phyloP scores from a whole-genome alignment of 2,329 filamentous ascomycete species.

The Colletotrichum trifolii region DNA sequence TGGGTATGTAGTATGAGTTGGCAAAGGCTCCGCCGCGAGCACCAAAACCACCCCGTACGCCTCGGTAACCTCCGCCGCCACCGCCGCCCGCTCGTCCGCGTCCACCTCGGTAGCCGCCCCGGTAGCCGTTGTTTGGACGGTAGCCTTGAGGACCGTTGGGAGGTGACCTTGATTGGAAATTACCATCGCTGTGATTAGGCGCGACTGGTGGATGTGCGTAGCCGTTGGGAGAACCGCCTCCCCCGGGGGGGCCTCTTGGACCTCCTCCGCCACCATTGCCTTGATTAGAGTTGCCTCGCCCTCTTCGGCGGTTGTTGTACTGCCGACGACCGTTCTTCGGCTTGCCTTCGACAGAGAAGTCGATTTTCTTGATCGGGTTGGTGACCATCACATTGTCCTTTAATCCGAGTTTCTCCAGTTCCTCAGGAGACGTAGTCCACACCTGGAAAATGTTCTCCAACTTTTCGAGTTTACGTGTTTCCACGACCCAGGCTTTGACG shows the following conservation, averaged over 20 bases:
- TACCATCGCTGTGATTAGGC: not conserved
- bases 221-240: not conserved
- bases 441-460: conserved; percentile 75
- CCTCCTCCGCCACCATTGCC: conserved; percentile 11
- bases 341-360: conserved; percentile 69
- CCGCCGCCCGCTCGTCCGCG: conserved; percentile 14
- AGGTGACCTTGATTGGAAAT: not conserved
- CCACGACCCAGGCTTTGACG: conserved; percentile 78
- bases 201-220: not conserved
- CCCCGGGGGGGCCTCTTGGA: not conserved
- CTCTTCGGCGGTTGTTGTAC: conserved; percentile 43
- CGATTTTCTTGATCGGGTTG: conserved; percentile 72
- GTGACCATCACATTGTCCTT: conserved; percentile 72
- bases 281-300: conserved; percentile 32
- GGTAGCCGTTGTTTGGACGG: conserved; percentile 14
- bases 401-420: conserved; percentile 67
- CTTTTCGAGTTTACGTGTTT: conserved; percentile 66
- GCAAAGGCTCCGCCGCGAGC: conserved; percentile 13
- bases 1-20: conserved; percentile 14
- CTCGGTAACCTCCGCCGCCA: conserved; percentile 14
- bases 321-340: conserved; percentile 50
- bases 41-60: not conserved
- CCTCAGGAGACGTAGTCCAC: conserved; percentile 71
- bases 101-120: conserved; percentile 22
- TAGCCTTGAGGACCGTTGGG: conserved; percentile 27